These are phyloP conservation scores for Vanderwaltozyma verrucispora DNA, from an alignment of 805 yeast genomes.

Conservation along the genomic window DNA sequence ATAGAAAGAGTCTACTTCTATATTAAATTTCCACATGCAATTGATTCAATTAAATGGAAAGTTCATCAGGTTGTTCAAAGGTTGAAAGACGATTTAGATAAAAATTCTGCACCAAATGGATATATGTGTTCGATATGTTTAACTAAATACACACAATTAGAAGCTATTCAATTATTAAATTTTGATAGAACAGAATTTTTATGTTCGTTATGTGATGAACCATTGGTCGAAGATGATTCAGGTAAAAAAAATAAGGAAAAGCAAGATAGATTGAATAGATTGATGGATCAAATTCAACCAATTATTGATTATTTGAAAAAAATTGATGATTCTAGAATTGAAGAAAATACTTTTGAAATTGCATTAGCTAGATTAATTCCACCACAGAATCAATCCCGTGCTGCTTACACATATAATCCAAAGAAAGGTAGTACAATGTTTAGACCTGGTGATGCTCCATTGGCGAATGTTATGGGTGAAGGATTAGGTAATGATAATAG, in stretches of 20 bases:
- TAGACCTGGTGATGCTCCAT: conserved; percentile 28
- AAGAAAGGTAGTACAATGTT: conserved; percentile 36
- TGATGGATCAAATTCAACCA: conserved; percentile 87
- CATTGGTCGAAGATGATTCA: conserved; percentile 78
- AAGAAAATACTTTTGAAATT: conserved; percentile 83
- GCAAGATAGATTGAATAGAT: conserved; percentile 68
- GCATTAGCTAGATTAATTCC: conserved; percentile 78
- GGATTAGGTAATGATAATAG: conserved; percentile 32
- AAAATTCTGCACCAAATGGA: conserved; percentile 86
- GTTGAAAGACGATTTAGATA: conserved; percentile 73
- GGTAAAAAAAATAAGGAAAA: conserved; percentile 70
- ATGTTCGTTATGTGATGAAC: conserved; percentile 75
- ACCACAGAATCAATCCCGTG: conserved; percentile 58
- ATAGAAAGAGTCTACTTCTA: conserved; percentile 73
- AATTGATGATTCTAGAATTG: conserved; percentile 68
- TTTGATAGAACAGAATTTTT: conserved; percentile 72
- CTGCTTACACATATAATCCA: conserved; percentile 57
- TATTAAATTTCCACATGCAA: conserved; percentile 84
- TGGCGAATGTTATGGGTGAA: conserved; percentile 15
- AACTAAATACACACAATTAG: conserved; percentile 72
- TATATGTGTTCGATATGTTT: conserved; percentile 83
- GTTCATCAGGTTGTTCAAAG: conserved; percentile 74
- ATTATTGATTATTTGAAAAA: conserved; percentile 72
- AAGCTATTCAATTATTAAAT: conserved; percentile 72
- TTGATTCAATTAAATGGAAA: conserved; percentile 94